Conservation (phyloP, 176 grass and related monocot species). For the Avena eriantha region DNA sequence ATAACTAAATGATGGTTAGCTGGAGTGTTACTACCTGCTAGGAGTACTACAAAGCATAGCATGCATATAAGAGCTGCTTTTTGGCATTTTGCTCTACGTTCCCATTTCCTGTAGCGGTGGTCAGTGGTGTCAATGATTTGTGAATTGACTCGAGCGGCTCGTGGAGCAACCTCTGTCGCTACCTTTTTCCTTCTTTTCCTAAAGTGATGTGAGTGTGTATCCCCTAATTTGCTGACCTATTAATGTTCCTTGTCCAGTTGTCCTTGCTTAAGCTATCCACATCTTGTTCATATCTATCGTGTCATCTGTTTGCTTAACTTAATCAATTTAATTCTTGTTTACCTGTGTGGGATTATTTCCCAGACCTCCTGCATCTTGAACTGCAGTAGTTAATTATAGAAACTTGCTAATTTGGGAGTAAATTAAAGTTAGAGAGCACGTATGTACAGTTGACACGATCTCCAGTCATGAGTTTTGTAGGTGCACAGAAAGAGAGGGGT, state of each 20-base stretch:
- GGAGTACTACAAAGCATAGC: neutral
- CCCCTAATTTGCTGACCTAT: constrained; percentile 27
- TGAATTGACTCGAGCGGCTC: constrained; percentile 49
- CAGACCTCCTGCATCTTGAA: neutral
- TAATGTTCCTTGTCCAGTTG: neutral
- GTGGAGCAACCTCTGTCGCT: constrained; percentile 48
- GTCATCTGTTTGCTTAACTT: neutral
- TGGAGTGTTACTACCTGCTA: neutral
- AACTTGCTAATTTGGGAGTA: neutral
- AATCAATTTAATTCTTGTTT: neutral
- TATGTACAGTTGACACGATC: constrained; percentile 14
- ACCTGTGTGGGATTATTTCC: neutral
- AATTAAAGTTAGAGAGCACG: too few species aligned
- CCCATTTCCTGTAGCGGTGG: constrained; percentile 22
- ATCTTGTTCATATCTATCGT: neutral
- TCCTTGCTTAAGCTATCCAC: constrained; percentile 36
- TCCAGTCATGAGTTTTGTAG: constrained; percentile 17
- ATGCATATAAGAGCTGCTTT: constrained; percentile 22
- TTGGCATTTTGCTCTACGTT: constrained; percentile 55
- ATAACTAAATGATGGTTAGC: constrained; percentile 11
- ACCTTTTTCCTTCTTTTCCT: constrained; percentile 44
- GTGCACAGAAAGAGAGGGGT: constrained; percentile 17
- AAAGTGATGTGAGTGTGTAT: constrained; percentile 34
- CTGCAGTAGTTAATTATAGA: too few species aligned
- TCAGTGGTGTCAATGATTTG: constrained; percentile 55